Percentiles rank a stretch among this genome's conserved stretches.
phyloP scores from a whole-genome alignment of 441 rosid species.

The Erodium chrysanthum region DNA sequence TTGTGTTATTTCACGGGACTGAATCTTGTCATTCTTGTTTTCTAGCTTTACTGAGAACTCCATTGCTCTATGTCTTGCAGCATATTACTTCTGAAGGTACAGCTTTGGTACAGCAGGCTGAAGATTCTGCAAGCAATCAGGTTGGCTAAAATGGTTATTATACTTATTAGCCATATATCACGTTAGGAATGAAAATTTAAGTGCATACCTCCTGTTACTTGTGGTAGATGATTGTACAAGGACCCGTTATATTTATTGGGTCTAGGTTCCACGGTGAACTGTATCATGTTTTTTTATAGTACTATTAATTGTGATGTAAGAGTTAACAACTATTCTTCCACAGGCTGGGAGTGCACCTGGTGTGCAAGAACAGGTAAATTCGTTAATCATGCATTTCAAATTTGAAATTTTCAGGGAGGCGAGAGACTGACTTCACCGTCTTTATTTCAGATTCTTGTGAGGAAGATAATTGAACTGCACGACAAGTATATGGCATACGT shows the following conservation, averaged over 20 bases:
- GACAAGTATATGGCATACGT: conserved; percentile 41
- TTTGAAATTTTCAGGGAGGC: not conserved
- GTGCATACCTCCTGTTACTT: no score
- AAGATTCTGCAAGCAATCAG: conserved; percentile 38
- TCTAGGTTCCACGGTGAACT: not conserved
- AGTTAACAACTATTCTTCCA: not conserved
- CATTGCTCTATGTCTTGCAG: conserved; percentile 18
- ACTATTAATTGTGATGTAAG: not conserved
- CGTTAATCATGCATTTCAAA: not conserved
- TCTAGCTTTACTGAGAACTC: not conserved
- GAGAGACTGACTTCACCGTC: not conserved
- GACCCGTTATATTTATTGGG: no score
- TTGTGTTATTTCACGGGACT: not conserved
- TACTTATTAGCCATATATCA: not conserved
- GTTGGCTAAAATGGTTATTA: not conserved
- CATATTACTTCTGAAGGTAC: conserved; percentile 48
- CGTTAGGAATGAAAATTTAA: not conserved
- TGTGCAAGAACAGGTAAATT: conserved; percentile 38
- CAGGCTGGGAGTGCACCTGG: conserved; percentile 56
- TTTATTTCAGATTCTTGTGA: conserved; percentile 32
- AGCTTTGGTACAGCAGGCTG: conserved; percentile 41
- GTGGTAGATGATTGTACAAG: no score
- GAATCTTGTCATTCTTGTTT: not conserved
- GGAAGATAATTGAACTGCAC: conserved; percentile 40
- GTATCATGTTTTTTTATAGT: not conserved